Evolutionary conservation across 495 filamentous ascomycete genomes (phyloP), one percentile per base, ranked within the genome.

Genomic region (Neurospora sp.): DNA sequence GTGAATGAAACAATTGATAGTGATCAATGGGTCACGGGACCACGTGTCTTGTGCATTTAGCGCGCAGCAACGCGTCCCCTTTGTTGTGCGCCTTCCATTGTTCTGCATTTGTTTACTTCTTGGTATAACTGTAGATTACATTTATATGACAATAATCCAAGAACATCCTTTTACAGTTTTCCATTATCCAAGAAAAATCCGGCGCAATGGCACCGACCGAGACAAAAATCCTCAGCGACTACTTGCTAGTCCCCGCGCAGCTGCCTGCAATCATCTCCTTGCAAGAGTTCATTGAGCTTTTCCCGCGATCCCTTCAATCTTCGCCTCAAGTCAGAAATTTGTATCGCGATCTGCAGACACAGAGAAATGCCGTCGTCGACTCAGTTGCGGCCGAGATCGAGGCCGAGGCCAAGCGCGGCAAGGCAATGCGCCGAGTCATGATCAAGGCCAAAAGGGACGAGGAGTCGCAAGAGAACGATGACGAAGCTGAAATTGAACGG

Each of bases 301-400:
- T 97, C 74, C 93, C 94, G 3, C 88, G 85, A 61, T 81, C 88
- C 5, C 84, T 91, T 72, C 91, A 89, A 70, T 83, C 86, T 41
- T 91, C 92, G 53, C 90, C 93, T 0, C 90, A 92, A 73, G 87
- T 96, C 72, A 87, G 87, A 72, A 83, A 85, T 5, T 83, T 97
- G n/a, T 97, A 96, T 76, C 88, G 91, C 12, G 92, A 95, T 80
- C 83, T 96, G 14, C 91, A 94, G 75, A 85, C 89, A 68, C 86
- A 91, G 73, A 87, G 93, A 20, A 88, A 90, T 72, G 86, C 89
- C 59, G 83, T 92, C 48, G 87, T 91, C 73, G 90, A 94, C 74
- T 80, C 82, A 14, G 89, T 96, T 31, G 85, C 88, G 70, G 85
- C 84, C 46, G 91, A 90, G 71, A 93, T 97, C 75, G 86, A 88